Evolutionary conservation across 306 rosid genomes (phyloP), one percentile per base, ranked within the genome.

Genomic region (Notholithocarpus densiflorus): DNA sequence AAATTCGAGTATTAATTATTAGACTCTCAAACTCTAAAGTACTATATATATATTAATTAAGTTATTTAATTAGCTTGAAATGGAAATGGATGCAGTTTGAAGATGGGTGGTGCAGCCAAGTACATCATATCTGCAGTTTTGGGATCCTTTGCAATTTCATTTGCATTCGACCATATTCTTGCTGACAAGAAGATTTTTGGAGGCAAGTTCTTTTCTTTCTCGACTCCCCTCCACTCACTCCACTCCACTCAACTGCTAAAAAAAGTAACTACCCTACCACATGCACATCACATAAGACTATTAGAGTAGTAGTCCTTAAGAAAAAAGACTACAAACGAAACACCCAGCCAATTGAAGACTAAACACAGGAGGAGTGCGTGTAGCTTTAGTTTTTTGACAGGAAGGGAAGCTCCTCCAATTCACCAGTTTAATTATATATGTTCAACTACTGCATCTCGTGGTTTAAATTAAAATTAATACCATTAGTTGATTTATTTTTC

Each of bases 141-240:
- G 72, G 97, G 88, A 82, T 52, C 97, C 18, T 75, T 77, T 86
- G 98, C 86, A 19, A 0, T 89, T 76, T 91, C 93, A 24, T 92
- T 85, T 84, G 9, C 51, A 9, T 80, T 52, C 78, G 97, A 94
- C 75, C 0, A 60, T 77, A 1, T 26, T 40, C 1, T 90, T 79
- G 71, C 97, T 54, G 98, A 94, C 72, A 84, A 56, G 60, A 94
- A 94, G 86, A 70, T 92, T 56, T 94, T 92, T 81, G 97, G 96
- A 87, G 98, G 96, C 78, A 65, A 79, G 81, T 78, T 57, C 34
- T 79, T 64, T 24, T 71, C 54, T 37, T 37, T 37, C 37, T 2
- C 71, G 24, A 18, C 71, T 73, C 1, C 3, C 26, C 78, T 59
- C 51, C 73, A 24, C n/a, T n/a, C n/a, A n/a, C n/a, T n/a, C n/a